phyloP scores from a whole-genome alignment of 306 rosid genomes.

The Delonix regia region DNA sequence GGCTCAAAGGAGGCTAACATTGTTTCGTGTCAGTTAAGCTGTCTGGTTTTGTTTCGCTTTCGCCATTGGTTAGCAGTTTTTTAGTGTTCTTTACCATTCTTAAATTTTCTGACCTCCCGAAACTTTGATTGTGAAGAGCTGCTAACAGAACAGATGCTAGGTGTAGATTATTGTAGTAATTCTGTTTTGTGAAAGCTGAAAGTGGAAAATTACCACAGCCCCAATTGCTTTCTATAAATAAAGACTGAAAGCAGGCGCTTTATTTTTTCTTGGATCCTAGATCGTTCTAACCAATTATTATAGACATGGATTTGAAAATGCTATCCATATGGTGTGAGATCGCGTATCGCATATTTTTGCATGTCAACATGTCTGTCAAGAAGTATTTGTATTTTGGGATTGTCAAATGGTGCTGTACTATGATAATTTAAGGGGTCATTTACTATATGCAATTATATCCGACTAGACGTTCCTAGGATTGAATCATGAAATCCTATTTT shows the following conservation, averaged over 20 bases:
- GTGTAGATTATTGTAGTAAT: constrained; percentile 19
- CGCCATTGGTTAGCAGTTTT: constrained; percentile 15
- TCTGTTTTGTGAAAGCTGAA: constrained; percentile 21
- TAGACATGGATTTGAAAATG: background rate
- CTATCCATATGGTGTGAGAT: background rate
- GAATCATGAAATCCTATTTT: too few species aligned
- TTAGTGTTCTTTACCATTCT: constrained; percentile 32
- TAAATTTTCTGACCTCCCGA: constrained; percentile 1
- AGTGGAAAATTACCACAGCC: constrained; percentile 9
- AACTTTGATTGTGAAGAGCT: constrained; percentile 16
- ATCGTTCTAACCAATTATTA: background rate
- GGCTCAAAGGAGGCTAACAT: constrained; percentile 42
- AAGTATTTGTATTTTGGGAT: too few species aligned
- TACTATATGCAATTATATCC: too few species aligned
- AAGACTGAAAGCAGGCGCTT: background rate
- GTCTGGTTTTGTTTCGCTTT: constrained; percentile 16
- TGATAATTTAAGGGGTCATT: too few species aligned
- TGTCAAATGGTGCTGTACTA: too few species aligned
- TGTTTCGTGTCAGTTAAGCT: constrained; percentile 31
- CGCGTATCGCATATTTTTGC: background rate
- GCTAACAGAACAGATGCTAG: constrained; percentile 18
- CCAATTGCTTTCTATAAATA: constrained; percentile 10
- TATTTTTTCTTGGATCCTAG: background rate
- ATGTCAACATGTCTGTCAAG: too few species aligned
- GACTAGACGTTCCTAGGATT: too few species aligned